A percentile compares a stretch with the other conserved stretches of the same genome.
phyloP scores from a whole-genome alignment of 1,139 yeast genomes.

The Nakaseomyces glabratus region DNA sequence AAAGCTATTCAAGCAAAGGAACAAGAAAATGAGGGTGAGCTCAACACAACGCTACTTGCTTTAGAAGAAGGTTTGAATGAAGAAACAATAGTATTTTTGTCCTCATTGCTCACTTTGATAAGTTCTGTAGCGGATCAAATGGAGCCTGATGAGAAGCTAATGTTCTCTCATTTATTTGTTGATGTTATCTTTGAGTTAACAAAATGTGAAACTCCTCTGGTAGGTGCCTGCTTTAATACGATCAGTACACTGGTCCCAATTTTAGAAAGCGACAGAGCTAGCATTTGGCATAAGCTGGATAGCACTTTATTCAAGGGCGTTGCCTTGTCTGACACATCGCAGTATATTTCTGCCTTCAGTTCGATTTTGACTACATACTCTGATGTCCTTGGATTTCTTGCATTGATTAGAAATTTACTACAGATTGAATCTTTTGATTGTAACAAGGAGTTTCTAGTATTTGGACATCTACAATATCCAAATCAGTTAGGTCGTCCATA shows the following conservation, averaged over 20 bases:
- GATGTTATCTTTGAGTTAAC: slow-evolving; percentile 41
- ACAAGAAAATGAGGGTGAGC: slow-evolving; percentile 27
- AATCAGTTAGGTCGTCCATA: slow-evolving; percentile 51
- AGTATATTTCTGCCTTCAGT: slow-evolving; percentile 21
- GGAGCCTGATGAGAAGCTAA: slow-evolving; percentile 19
- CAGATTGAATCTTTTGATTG: slow-evolving; percentile 36
- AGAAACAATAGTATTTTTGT: slow-evolving; percentile 67
- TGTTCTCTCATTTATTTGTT: slow-evolving; percentile 20
- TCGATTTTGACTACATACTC: slow-evolving; percentile 35
- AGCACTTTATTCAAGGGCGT: slow-evolving; percentile 52
- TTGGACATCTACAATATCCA: slow-evolving; percentile 49
- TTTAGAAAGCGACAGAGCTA: slow-evolving; percentile 36
- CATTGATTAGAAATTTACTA: slow-evolving; percentile 31
- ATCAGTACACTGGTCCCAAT: slow-evolving; percentile 48
- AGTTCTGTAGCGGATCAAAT: slow-evolving; percentile 41
- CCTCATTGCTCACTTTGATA: slow-evolving; percentile 58
- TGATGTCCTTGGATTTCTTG: slow-evolving; percentile 54
- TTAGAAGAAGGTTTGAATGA: slow-evolving; percentile 56
- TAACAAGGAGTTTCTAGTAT: slow-evolving; percentile 25
- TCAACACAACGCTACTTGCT: slow-evolving; percentile 20
- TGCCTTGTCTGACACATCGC: slow-evolving; percentile 10
- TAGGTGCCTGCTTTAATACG: slow-evolving; percentile 45
- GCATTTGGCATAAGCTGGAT: slow-evolving; percentile 66
- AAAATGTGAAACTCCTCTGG: slow-evolving; percentile 42
- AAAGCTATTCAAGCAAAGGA: slow-evolving; percentile 22